A percentile compares a stretch with the other conserved stretches of the same genome.
Conservation (phyloP, 345 rosid genomes). For the Camelina laxa region DNA sequence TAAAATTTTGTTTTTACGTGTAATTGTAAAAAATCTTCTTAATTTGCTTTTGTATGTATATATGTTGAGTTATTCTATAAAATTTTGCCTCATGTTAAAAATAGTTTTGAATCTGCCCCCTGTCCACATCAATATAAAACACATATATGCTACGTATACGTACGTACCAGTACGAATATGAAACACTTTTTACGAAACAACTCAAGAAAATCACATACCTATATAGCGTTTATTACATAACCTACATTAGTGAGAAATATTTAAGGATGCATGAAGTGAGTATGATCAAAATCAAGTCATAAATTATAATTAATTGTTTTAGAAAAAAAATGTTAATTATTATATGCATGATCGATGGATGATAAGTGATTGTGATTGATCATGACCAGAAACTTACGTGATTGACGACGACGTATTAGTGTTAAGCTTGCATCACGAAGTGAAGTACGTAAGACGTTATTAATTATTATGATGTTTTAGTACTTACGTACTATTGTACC, state of each 20-base stretch:
- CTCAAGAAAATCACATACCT: too few species aligned
- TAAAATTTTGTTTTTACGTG: too few species aligned
- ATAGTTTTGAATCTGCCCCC: too few species aligned
- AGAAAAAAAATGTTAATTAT: not conserved
- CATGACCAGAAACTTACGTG: conserved; percentile 38
- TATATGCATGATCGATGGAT: conserved; percentile 19
- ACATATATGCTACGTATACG: too few species aligned
- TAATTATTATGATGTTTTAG: conserved; percentile 35
- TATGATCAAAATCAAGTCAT: conserved; percentile 1
- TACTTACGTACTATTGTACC: conserved; percentile 41
- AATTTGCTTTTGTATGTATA: too few species aligned
- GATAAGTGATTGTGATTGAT: conserved; percentile 4
- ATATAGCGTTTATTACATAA: too few species aligned
- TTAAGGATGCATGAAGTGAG: conserved; percentile 1
- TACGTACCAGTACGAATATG: too few species aligned
- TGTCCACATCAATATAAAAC: too few species aligned
- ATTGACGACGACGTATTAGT: conserved; percentile 31
- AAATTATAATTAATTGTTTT: not conserved
- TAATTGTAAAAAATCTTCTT: too few species aligned
- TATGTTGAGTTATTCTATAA: too few species aligned
- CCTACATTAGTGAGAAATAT: not conserved
- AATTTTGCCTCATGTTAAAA: too few species aligned
- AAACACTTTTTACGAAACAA: too few species aligned
- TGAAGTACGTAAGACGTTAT: conserved; percentile 38
- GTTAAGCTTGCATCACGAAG: conserved; percentile 38